Evolutionary conservation across 768 basidiomycete genomes (phyloP), one percentile per base, ranked within the genome.

Genomic region (Kwoniella dendrophila): DNA sequence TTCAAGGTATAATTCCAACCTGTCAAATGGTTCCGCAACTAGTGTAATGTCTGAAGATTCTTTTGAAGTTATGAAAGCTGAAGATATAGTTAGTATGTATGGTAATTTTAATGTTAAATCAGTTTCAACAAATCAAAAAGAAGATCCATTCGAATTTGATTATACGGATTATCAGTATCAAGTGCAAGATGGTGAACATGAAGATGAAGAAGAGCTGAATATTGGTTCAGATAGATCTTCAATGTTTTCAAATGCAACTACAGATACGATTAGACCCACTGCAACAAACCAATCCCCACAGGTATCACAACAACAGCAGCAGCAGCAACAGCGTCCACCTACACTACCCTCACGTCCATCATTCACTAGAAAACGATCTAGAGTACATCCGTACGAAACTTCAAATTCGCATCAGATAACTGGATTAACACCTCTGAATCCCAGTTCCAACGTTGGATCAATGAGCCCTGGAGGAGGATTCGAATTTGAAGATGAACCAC

Each of bases 51-150:
- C 59, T 40, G 70, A 72, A 44, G 63, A 61, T 8, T 69, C 68
- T 30, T 72, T 72, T 27, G 71, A 72, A 44, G 71, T 50, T 22
- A 48, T 65, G 20, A 33, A 44, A 26, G 48, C 63, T 6, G 66
- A 66, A 20, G 69, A 71, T 41, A 63, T 60, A 24, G 34, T 60
- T 18, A 59, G 61, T 30, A 52, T 68, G 58, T 71, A 71, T 45
- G 69, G 69, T n/a, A 30, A 43, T 38, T 43, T 59, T 54, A 43
- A 34, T 26, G 11, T 51, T 44, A 30, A 36, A 34, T 26, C 51
- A 26, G 47, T 20, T 29, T 44, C 50, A n/a, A n/a, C n/a, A 38
- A 34, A 33, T 27, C 30, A 51, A 41, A 38, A 29, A 29, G 59
- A 60, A 40, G 59, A 53, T 43, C 59, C 59, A 24, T 60, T 60